A percentile compares a stretch with the other conserved stretches of the same genome.
Conservation (phyloP, 2,329 filamentous ascomycete species). For the Exserohilum rostratum region DNA sequence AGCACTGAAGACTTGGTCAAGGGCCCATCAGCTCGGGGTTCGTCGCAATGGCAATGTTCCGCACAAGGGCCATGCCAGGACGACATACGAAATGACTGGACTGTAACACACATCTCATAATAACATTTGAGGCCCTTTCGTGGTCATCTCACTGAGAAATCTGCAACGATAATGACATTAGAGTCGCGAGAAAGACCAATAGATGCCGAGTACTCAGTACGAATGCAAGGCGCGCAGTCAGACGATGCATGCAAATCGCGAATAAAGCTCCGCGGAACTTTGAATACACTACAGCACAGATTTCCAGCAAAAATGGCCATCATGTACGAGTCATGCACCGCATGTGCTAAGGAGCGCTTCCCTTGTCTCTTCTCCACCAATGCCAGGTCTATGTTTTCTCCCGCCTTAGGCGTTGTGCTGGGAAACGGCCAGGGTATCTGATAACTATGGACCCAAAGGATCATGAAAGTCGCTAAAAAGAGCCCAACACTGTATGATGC, state of each 20-base stretch:
- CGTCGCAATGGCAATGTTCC: background rate
- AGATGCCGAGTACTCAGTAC: background rate
- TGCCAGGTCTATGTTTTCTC: background rate
- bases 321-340: background rate
- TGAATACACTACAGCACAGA: background rate
- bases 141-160: background rate
- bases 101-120: too few species aligned
- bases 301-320: background rate
- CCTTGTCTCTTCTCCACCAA: background rate
- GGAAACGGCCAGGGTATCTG: background rate
- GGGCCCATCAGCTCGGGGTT: background rate
- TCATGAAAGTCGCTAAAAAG: background rate
- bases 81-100: background rate
- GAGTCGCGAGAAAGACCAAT: too few species aligned
- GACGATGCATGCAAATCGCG: background rate
- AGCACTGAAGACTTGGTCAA: background rate
- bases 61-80: background rate
- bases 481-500: background rate
- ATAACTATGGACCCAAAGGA: background rate
- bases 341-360: slow-evolving; percentile 5
- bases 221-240: background rate
- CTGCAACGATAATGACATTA: too few species aligned
- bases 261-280: background rate
- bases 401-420: background rate
- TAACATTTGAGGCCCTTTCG: too few species aligned